Evolutionary conservation across 805 yeast species (phyloP), one percentile per base, ranked within the genome.

Genomic region (Ogataea corticis): DNA sequence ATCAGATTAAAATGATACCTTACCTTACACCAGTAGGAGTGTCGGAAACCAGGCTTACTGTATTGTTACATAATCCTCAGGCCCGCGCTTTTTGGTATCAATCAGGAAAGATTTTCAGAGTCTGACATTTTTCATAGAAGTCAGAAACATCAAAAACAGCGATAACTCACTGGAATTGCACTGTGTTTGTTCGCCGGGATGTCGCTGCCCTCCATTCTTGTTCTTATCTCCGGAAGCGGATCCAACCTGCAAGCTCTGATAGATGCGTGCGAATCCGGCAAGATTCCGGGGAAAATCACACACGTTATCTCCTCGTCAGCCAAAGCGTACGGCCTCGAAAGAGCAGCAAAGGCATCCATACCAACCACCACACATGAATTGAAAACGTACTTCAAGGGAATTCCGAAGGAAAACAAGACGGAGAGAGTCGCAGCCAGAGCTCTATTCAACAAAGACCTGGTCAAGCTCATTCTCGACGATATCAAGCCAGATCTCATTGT

Each of bases 241-340:
- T 82, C 97, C n/a, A 94, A 94, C 61, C 71, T 94, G 32, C 99
- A 94, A 65, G 98, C 99, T 0, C 71, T 94, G 32, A 89, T 94
- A 28, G 96, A 94, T 64, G 87, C 92, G 1, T 65, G 72, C 31
- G 53, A 56, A 3, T 65, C 59, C 13, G 72, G 69, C 19, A 55
- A 44, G 46, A 68, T 72, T 35, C 72, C 58, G 45, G 71, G 75
- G 10, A 69, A 71, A 27, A 87, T 94, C 41, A 74, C 79, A 23
- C 80, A 81, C 57, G 98, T 94, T 38, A 78, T 94, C 21, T 90
- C 98, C 9, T 91, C 97, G 13, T 80, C 85, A 36, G 70, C 85
- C 7, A 77, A 76, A n/a, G 99, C 99, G 1, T 94, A 75, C 61
- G 99, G 99, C 1, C 71, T 94, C 38, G 72, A 73, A 34, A 77